Evolutionary conservation across 75 land plant species (phyloP), one percentile per base, ranked within the genome.

Genomic region (Picea glauca): DNA sequence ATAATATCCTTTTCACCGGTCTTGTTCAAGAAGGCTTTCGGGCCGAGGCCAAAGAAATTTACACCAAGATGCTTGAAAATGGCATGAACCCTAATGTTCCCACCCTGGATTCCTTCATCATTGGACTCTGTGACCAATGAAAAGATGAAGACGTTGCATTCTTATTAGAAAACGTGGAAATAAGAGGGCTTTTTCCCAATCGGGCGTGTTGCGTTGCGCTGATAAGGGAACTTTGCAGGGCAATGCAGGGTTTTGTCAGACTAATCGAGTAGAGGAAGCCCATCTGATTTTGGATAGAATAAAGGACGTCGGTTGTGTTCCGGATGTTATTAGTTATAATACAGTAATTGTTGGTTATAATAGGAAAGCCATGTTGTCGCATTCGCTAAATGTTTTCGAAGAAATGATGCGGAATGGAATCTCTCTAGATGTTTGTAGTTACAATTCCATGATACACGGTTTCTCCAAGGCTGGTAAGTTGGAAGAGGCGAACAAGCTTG

Each of bases 301-400:
- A 98, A 84, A 74, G 81, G 83, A 90, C 72, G 91, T 90, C 4
- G 98, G 98, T 11, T 80, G 88, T n/a, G 72, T 54, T 3, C 94
- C 94, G 7, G 86, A 94, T 81, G 85, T 89, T 58, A 67, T 94
- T 72, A 91, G 93, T 7, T 96, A 92, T 77, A 96, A 91, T 78
- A 82, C 93, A n/a, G 72, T 96, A 80, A 86, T 96, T n/a, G 86
- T 90, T 70, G 95, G 87, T 58, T 93, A 88, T 7, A 43, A 83
- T 1, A 77, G 85, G 72, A 59, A 60, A 17, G 58, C 79, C 21
- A 75, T 75, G 56, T 77, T 84, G 15, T 80, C 73, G 1, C 81
- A 38, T 7, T 83, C 89, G 2, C 58, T 94, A 59, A 84, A 84
- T 5, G 72, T 86, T 33, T 88, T 92, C 78, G 85, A 80, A 18